Evolutionary conservation across 2,329 filamentous ascomycete genomes (phyloP).

Genomic region (Pseudogymnoascus sp.): DNA sequence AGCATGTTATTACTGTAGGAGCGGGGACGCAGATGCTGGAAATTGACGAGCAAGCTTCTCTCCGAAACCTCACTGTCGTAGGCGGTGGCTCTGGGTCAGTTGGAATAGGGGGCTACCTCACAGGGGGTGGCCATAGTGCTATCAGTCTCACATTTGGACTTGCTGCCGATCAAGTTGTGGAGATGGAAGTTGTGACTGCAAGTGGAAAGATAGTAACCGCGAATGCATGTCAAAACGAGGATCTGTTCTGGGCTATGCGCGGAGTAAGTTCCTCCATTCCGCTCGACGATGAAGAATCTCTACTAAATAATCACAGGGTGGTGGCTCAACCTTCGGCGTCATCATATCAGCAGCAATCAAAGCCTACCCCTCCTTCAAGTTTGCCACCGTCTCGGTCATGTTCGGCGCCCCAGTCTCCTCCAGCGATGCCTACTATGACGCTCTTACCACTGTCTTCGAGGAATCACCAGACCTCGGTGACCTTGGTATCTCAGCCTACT

Average conservation of each 20-base stretch:
- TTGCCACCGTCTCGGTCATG: slow-evolving; percentile 25
- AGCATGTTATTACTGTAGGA: slow-evolving; percentile 45
- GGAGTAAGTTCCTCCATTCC: slow-evolving; percentile 38
- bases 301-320: slow-evolving; percentile 37
- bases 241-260: slow-evolving; percentile 59
- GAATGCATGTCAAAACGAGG: slow-evolving; percentile 46
- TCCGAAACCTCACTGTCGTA: slow-evolving; percentile 43
- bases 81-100: slow-evolving; percentile 51
- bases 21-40: slow-evolving; percentile 48
- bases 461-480: slow-evolving; percentile 42
- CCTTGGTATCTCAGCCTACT: slow-evolving; percentile 46
- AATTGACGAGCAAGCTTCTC: slow-evolving; percentile 40
- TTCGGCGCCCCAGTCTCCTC: slow-evolving; percentile 27
- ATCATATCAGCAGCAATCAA: slow-evolving; percentile 51
- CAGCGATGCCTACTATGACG: slow-evolving; percentile 38
- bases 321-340: slow-evolving; percentile 55
- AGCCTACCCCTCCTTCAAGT: slow-evolving; percentile 37
- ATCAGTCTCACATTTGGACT: slow-evolving; percentile 50
- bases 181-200: slow-evolving; percentile 51
- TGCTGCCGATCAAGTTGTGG: slow-evolving; percentile 55
- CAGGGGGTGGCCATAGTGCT: slow-evolving; percentile 54
- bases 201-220: slow-evolving; percentile 43
- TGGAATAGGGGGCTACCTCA: slow-evolving; percentile 53
- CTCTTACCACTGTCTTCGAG: slow-evolving; percentile 41
- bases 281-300: not conserved